phyloP scores from a whole-genome alignment of 1,284 basidiomycete genomes.

The Melampsora abietis-canadensis region DNA sequence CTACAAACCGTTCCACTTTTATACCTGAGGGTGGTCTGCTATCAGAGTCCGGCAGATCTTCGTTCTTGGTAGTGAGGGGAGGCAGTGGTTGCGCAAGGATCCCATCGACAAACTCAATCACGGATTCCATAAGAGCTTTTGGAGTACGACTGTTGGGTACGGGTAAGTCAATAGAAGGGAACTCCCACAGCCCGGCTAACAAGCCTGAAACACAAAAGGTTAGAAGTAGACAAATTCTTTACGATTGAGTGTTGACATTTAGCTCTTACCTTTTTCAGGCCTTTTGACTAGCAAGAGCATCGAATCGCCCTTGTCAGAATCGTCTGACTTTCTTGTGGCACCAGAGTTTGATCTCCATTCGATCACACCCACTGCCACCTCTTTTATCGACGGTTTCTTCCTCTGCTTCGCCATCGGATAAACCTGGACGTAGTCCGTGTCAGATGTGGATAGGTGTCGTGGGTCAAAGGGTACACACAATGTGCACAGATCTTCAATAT shows the following conservation, averaged over 20 bases:
- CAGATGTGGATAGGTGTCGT: neutral
- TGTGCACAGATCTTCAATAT: conserved; percentile 33
- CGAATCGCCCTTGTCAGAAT: conserved; percentile 45
- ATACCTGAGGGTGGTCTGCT: neutral
- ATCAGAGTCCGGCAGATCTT: no score
- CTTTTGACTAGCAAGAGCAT: conserved; percentile 30
- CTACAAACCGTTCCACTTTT: neutral
- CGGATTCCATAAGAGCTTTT: neutral
- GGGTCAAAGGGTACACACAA: conserved; percentile 20
- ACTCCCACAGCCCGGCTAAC: conserved; percentile 79
- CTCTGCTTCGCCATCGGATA: conserved; percentile 42
- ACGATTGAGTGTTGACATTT: neutral
- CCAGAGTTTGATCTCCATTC: conserved; percentile 8
- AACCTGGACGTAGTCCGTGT: conserved; percentile 1
- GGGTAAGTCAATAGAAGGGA: conserved; percentile 61
- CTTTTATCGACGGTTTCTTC: conserved; percentile 21
- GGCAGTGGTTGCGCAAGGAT: neutral
- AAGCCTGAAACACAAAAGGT: conserved; percentile 62
- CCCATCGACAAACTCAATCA: neutral
- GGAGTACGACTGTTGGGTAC: conserved; percentile 12
- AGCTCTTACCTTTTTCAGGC: conserved; percentile 58
- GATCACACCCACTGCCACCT: conserved; percentile 32
- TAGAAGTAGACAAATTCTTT: conserved; percentile 43
- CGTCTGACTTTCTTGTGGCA: conserved; percentile 42
- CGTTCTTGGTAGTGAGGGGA: neutral